A percentile compares a stretch with the other conserved stretches of the same genome.
These are phyloP conservation scores for Coniferiporia sulphurascens DNA, from an alignment of 1,284 basidiomycete species.

Conservation along the genomic window DNA sequence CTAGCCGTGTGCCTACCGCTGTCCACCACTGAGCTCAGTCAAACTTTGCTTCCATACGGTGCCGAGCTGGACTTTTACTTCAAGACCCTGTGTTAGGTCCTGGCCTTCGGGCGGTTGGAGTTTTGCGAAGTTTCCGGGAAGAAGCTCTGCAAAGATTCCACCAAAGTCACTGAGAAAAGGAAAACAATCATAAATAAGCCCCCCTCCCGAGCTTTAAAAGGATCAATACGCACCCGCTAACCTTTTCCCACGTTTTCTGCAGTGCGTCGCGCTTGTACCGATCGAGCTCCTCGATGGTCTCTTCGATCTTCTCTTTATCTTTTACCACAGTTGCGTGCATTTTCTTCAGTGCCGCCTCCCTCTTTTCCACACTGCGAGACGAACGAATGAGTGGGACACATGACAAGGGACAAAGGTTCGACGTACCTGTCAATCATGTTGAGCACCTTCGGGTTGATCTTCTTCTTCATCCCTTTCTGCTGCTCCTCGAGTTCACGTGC, in stretches of 20 bases:
- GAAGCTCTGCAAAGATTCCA: conserved; percentile 90
- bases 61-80: conserved; percentile 95
- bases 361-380: conserved; percentile 84
- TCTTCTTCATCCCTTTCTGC: conserved; percentile 89
- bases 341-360: conserved; percentile 81
- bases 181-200: background rate
- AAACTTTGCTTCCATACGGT: conserved; percentile 96
- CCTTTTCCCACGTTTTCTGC: conserved; percentile 93
- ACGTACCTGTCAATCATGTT: conserved; percentile 89
- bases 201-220: background rate
- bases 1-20: conserved; percentile 59
- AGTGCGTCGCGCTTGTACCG: conserved; percentile 92
- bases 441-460: conserved; percentile 93
- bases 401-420: background rate
- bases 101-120: conserved; percentile 91
- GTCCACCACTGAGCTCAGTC: conserved; percentile 95
- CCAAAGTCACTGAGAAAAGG: conserved; percentile 78
- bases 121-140: conserved; percentile 97
- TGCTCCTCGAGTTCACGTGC: conserved; percentile 76
- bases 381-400: conserved; percentile 4
- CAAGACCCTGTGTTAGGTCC: conserved; percentile 91
- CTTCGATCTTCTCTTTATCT: conserved; percentile 95
- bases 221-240: conserved; percentile 64
- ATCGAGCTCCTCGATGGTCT: conserved; percentile 91
- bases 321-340: conserved; percentile 88